Evolutionary conservation across 208 protist species (phyloP).

Genomic region (Crithidia acanthocephali): DNA sequence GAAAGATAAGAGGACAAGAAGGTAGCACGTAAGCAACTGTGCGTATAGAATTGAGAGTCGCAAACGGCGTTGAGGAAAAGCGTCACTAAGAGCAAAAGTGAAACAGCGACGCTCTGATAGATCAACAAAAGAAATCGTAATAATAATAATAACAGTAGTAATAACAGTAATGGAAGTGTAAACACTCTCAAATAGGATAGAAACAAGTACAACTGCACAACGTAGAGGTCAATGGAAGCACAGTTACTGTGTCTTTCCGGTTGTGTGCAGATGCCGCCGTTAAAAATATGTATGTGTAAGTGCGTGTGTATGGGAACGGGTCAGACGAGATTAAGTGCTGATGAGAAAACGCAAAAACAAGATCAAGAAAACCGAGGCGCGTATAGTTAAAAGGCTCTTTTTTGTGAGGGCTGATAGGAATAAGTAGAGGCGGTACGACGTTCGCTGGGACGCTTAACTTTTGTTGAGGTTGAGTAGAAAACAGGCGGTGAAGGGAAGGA

Average conservation of each 20-base stretch:
- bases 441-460: not conserved
- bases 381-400: too few relatives aligned
- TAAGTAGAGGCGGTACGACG: not conserved
- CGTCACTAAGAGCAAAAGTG: too few relatives aligned
- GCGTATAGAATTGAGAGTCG: not conserved
- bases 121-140: not conserved
- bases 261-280: not conserved
- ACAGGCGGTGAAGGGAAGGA: not conserved
- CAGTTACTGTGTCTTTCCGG: not conserved
- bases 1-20: conserved; percentile 4
- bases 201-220: too few relatives aligned
- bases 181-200: too few relatives aligned
- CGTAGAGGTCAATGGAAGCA: too few relatives aligned
- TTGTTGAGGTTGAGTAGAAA: not conserved
- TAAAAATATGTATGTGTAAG: not conserved
- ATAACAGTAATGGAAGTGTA: not conserved
- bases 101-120: too few relatives aligned
- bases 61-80: too few relatives aligned
- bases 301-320: too few relatives aligned
- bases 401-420: not conserved
- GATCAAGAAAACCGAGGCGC: not conserved
- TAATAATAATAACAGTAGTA: conserved; percentile 6
- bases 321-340: not conserved
- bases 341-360: not conserved
- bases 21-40: not conserved